A percentile compares a stretch with the other conserved stretches of the same genome.
Evolutionary conservation across 1,284 basidiomycete species (phyloP).

Genomic region (Apiotrichum laibachii): DNA sequence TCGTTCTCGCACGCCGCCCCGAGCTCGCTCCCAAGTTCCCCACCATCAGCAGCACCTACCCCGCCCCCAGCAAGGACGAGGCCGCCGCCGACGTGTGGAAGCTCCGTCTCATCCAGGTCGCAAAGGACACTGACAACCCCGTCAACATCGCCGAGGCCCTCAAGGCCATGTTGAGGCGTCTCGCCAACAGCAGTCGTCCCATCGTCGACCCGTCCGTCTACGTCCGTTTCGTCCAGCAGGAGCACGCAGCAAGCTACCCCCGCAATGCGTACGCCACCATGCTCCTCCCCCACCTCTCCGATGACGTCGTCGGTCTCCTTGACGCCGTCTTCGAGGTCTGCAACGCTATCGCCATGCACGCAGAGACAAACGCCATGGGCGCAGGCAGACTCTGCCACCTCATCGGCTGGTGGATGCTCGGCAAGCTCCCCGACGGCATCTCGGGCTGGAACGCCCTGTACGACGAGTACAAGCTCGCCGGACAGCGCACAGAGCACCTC

Average conservation of each 20-base stretch:
- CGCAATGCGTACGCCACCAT: conserved; percentile 29
- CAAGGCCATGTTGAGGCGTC: conserved; percentile 32
- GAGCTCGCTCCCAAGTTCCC: conserved; percentile 27
- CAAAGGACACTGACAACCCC: conserved; percentile 24
- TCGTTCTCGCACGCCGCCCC: conserved; percentile 26
- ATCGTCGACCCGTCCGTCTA: conserved; percentile 25
- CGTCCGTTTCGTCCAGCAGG: conserved; percentile 34
- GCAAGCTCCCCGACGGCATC: conserved; percentile 11
- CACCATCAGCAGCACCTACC: conserved; percentile 24
- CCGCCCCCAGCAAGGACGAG: not conserved
- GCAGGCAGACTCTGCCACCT: conserved; percentile 32
- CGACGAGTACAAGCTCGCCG: conserved; percentile 34
- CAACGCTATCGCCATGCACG: conserved; percentile 33
- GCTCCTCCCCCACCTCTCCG: conserved; percentile 23
- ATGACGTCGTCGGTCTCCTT: conserved; percentile 20
- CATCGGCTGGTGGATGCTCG: conserved; percentile 42
- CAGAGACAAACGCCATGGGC: conserved; percentile 34
- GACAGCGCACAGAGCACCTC: conserved; percentile 37
- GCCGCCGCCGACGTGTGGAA: conserved; percentile 18
- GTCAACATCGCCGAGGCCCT: conserved; percentile 34
- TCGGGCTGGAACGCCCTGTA: conserved; percentile 35
- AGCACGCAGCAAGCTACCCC: conserved; percentile 41
- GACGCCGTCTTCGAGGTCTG: conserved; percentile 39
- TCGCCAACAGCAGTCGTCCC: conserved; percentile 11
- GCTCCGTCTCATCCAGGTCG: conserved; percentile 18